Evolutionary conservation across 176 grass and related monocot species (phyloP).

Genomic region (Avena atlantica): DNA sequence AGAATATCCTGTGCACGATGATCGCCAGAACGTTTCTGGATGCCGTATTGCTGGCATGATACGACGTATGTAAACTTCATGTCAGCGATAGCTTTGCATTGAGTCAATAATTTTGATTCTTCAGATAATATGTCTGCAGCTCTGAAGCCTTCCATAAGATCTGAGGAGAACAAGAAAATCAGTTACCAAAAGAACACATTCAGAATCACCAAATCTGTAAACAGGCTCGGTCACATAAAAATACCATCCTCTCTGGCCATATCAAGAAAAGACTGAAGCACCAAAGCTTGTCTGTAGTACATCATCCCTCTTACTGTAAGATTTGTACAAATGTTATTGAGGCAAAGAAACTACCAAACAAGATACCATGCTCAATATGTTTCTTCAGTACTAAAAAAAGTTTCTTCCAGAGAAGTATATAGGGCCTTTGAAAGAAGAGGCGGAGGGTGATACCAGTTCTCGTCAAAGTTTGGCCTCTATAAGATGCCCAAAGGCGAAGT

Average conservation of each 20-base stretch:
- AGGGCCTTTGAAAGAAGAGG: conserved; percentile 23
- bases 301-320: conserved; percentile 94
- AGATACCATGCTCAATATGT: neutral
- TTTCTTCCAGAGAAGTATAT: neutral
- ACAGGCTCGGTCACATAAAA: conserved; percentile 14
- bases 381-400: conserved; percentile 1
- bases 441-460: conserved; percentile 68
- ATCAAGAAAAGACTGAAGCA: conserved; percentile 95
- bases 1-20: conserved; percentile 82
- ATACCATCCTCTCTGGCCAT: conserved; percentile 91
- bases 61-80: conserved; percentile 99
- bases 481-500: conserved; percentile 93
- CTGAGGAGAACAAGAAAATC: conserved; percentile 51
- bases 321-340: conserved; percentile 35
- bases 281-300: conserved; percentile 97
- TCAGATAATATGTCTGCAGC: conserved; percentile 69
- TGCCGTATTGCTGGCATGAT: conserved; percentile 97
- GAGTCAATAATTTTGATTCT: conserved; percentile 68
- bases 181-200: conserved; percentile 17
- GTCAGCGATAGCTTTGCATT: conserved; percentile 96
- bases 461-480: conserved; percentile 95
- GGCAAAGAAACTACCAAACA: neutral
- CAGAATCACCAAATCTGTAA: conserved; percentile 31
- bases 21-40: conserved; percentile 88
- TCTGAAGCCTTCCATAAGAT: conserved; percentile 94